Conservation (phyloP, 2,329 filamentous ascomycete species). For the Hypoxylon sp. region DNA sequence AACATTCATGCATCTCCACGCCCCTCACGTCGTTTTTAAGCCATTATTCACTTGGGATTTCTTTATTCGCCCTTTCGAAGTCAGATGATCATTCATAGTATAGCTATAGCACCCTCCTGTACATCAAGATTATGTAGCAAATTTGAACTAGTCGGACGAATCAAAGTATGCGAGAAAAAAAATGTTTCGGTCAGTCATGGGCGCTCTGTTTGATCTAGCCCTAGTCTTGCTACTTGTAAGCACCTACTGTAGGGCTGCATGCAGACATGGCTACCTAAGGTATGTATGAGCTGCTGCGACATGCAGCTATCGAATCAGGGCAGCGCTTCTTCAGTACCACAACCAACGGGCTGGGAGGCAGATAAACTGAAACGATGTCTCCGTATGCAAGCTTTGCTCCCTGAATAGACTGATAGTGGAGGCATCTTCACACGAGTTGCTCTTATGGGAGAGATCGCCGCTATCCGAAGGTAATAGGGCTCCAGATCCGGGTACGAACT, state of each 20-base stretch:
- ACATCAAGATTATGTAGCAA: conserved; percentile 21
- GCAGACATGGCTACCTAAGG: conserved; percentile 27
- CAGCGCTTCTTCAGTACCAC: conserved; percentile 4
- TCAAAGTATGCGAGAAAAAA: not conserved
- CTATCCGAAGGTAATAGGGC: conserved; percentile 4
- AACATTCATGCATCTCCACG: not conserved
- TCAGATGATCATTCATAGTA: not conserved
- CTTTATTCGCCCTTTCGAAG: not conserved
- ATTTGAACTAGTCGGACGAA: conserved; percentile 23
- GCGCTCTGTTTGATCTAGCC: conserved; percentile 28
- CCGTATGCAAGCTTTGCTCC: conserved; percentile 7
- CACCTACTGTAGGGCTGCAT: conserved; percentile 41
- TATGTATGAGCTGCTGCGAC: conserved; percentile 29
- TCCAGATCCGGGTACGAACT: conserved; percentile 33
- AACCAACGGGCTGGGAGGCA: conserved; percentile 21
- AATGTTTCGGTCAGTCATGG: conserved; percentile 39
- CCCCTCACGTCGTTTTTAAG: not conserved
- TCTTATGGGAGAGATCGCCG: conserved; percentile 18
- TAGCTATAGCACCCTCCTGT: conserved; percentile 4
- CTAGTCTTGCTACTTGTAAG: conserved; percentile 18
- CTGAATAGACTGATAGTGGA: conserved; percentile 2
- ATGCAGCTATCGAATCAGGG: conserved; percentile 40
- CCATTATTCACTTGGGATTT: not conserved
- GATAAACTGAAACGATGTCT: conserved; percentile 10
- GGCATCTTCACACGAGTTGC: not conserved